These are phyloP conservation scores for Fusarium marasasianum DNA, from an alignment of 2,329 filamentous ascomycete genomes.

Conservation along the genomic window DNA sequence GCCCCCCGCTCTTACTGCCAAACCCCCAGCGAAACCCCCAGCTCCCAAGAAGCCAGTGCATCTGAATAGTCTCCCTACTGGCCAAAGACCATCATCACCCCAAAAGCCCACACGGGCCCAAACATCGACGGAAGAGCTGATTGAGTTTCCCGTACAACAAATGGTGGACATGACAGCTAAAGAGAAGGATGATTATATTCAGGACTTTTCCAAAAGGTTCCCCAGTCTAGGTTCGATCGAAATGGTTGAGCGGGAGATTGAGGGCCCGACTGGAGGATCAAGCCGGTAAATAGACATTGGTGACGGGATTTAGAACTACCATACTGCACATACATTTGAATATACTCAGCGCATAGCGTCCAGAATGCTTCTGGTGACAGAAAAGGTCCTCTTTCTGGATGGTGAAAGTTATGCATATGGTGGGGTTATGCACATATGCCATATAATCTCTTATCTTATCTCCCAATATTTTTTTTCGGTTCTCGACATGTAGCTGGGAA, in stretches of 20 bases:
- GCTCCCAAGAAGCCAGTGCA: constrained; percentile 71
- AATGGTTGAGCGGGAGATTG: constrained; percentile 78
- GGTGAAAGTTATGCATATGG: constrained; percentile 21
- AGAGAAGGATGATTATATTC: constrained; percentile 72
- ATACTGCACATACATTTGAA: constrained; percentile 37
- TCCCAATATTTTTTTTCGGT: constrained; percentile 41
- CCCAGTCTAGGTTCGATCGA: constrained; percentile 87
- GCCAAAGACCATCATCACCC: constrained; percentile 55
- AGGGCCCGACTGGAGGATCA: constrained; percentile 44
- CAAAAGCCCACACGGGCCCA: constrained; percentile 49
- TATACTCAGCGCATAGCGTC: constrained; percentile 39
- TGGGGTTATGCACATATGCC: constrained; percentile 37
- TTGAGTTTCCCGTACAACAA: constrained; percentile 60
- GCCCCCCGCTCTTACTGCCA: constrained; percentile 40
- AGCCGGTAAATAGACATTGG: constrained; percentile 32
- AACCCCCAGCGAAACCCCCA: constrained; percentile 54
- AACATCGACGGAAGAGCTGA: constrained; percentile 50
- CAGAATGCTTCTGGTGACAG: constrained; percentile 9
- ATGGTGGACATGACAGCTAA: constrained; percentile 64
- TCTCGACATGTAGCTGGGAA: constrained; percentile 1
- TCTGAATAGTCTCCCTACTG: constrained; percentile 65
- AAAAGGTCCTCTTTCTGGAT: neutral
- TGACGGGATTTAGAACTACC: constrained; percentile 18
- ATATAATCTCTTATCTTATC: constrained; percentile 48
- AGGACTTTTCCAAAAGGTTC: constrained; percentile 83